A percentile compares a stretch with the other conserved stretches of the same genome.
phyloP scores from a whole-genome alignment of 1,284 basidiomycete species.

The Taiwanofungus camphoratus region DNA sequence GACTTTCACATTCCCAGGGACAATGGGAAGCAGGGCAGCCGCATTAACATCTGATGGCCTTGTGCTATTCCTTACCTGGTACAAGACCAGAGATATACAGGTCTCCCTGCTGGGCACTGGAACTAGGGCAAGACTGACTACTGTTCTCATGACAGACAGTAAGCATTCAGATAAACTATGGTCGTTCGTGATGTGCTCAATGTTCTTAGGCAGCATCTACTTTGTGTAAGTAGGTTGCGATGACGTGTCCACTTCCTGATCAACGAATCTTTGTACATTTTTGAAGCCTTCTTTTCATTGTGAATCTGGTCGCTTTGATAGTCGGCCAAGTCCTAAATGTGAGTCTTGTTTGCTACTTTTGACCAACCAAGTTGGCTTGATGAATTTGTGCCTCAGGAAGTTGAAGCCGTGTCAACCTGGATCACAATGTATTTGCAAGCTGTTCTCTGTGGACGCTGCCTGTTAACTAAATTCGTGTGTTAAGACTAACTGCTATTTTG shows the following conservation, averaged over 20 bases:
- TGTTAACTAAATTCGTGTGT: background rate
- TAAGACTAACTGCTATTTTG: background rate
- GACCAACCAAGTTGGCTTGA: too few relatives aligned
- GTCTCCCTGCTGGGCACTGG: too few relatives aligned
- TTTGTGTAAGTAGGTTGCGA: slow-evolving; percentile 7
- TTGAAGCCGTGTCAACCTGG: background rate
- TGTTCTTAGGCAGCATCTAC: slow-evolving; percentile 3
- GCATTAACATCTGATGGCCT: slow-evolving; percentile 4
- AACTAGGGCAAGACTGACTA: background rate
- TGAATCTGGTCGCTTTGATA: background rate
- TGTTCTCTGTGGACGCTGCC: background rate
- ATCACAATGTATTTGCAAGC: background rate
- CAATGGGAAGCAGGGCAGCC: slow-evolving; percentile 4
- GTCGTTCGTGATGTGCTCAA: too few relatives aligned
- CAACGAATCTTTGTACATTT: background rate
- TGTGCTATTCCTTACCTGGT: slow-evolving; percentile 9
- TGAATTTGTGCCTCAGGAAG: background rate
- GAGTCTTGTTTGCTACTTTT: background rate
- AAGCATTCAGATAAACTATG: too few relatives aligned
- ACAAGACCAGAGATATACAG: too few relatives aligned
- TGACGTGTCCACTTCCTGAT: too few relatives aligned
- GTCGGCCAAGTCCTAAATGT: background rate
- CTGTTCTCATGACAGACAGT: slow-evolving; percentile 5
- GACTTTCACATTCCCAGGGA: slow-evolving; percentile 2
- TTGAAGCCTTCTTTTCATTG: background rate